Evolutionary conservation across 805 yeast genomes (phyloP), one percentile per base, ranked within the genome.

Genomic region (Limtongia smithiae): DNA sequence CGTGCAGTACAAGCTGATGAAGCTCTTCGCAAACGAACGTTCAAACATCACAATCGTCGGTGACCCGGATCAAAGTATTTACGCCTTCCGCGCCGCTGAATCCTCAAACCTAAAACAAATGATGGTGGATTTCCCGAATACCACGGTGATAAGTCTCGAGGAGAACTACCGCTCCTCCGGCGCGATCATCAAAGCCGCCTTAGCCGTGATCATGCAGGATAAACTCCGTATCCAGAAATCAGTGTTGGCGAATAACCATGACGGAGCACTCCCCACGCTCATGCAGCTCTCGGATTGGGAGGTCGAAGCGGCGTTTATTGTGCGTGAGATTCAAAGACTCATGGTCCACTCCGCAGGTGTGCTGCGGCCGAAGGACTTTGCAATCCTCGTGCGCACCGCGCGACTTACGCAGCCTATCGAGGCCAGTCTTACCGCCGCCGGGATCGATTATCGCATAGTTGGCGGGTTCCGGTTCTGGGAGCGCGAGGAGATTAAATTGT

Each of bases 51-150:
- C 97, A 0, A 82, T 89, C 1, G 97, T 91, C 1, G 98, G 98
- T 1, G 98, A 91, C 63, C 96, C 96, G 0, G 96, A 93, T 65
- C 98, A 91, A 66, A 83, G 95, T 62, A 91, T 91, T 20, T 91
- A 93, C 65, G 88, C 83, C 0, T 91, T 91, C 59, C 71, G 97
- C 52, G 81, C 83, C 60, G 97, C 97, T 0, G 80, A 80, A 31
- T 72, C 83, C 1, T 68, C 71, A 15, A 89, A 85, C 60, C 86
- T 90, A 59, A 68, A 68, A 35, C 69, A 70, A 12, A 79, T 88
- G 85, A 65, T 68, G 35, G 44, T 22, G 2, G 56, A 62, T 1
- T 61, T 59, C 22, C 69, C 71, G 46, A 71, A 78, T 20, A 53
- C 61, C 2, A 58, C 36, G 11, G 60, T 70, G 4, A 68, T 81